Base-by-base conservation (phyloP, 768 basidiomycete genomes). In the Hemileccinum rubropunctum region DNA sequence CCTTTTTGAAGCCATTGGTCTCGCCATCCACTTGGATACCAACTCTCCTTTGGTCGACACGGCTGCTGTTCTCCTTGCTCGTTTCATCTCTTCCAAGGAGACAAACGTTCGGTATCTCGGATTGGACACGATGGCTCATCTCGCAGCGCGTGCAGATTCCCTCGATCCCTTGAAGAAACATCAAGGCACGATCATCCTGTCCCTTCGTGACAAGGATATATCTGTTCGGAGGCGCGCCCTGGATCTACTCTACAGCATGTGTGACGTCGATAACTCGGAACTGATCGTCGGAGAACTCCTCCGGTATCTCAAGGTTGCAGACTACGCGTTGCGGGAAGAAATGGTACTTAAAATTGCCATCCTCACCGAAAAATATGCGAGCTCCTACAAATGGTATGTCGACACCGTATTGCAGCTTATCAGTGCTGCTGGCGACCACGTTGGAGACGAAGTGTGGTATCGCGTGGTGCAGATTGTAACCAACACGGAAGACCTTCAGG, bases 361-460 rank as follows among this genome's bases (percentile, higher is more conserved):
- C 54, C 76, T 98, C 52, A 98, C 97, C n/a, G 97, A 99, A 68
- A 92, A 97, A 72, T 98, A 98, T 62, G 97, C 97, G 20, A 88
- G 82, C 48, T 97, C 91, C 47, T 97, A 95, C 71, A 94, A 95
- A 71, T 95, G 95, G 95, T 98, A 99, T 75, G 91, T 99, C 49
- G 95, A 99, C 69, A 99, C 94, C 57, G 91, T 98, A 63, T 73
- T 99, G 59, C 88, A 94, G 63, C 82, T 99, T 49, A 95, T 99
- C 66, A 91, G 89, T 64, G 86, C 93, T 35, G 97, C 97, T 11
- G 97, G 97, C 47, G 97, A 99, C 63, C 94, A 99, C 64, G 95
- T 99, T 45, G 97, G 97, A 40, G 95, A 98, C 57, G 97, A 98
- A 74, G 97, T 99, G 30, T 99, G 97, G 97, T 98, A 97, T 69